Conservation (phyloP, 1,284 basidiomycete species). For the Cronartium quercuum region DNA sequence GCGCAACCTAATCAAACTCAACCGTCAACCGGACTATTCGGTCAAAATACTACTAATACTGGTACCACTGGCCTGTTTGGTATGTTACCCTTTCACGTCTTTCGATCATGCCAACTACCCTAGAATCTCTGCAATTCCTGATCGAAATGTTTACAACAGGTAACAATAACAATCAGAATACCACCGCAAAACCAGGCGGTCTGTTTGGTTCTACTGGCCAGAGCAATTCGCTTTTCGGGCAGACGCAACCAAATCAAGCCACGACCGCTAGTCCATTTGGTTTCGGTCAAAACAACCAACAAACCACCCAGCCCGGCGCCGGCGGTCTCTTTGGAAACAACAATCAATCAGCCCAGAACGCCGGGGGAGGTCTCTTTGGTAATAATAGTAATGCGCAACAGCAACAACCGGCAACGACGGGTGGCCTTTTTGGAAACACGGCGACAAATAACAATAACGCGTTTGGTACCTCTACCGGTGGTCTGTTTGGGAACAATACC, state of each 20-base stretch:
- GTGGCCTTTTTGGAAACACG: slow-evolving; percentile 43
- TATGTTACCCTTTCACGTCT: neutral
- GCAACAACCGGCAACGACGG: slow-evolving; percentile 40
- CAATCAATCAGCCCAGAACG: slow-evolving; percentile 37
- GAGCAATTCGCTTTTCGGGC: slow-evolving; percentile 28
- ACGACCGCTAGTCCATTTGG: slow-evolving; percentile 11
- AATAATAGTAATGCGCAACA: slow-evolving; percentile 39
- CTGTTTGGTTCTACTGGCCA: slow-evolving; percentile 24
- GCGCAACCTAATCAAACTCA: neutral
- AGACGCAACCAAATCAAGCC: slow-evolving; percentile 7
- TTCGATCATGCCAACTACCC: neutral
- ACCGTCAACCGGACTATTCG: neutral
- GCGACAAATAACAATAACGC: slow-evolving; percentile 42
- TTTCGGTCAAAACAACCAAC: slow-evolving; percentile 35
- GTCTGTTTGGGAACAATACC: slow-evolving; percentile 43
- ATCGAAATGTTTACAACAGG: neutral
- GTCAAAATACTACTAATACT: neutral
- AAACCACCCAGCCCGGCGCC: neutral
- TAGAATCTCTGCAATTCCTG: neutral
- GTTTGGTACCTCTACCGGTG: slow-evolving; percentile 43
- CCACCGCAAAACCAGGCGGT: slow-evolving; percentile 28
- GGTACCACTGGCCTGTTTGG: slow-evolving; percentile 1
- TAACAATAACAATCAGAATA: slow-evolving; percentile 35
- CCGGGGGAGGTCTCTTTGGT: slow-evolving; percentile 44
- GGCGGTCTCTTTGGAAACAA: slow-evolving; percentile 35